Percentiles rank a stretch among this genome's conserved stretches.
Evolutionary conservation across 495 filamentous ascomycete species (phyloP).

Genomic region (Trichoderma reesei): DNA sequence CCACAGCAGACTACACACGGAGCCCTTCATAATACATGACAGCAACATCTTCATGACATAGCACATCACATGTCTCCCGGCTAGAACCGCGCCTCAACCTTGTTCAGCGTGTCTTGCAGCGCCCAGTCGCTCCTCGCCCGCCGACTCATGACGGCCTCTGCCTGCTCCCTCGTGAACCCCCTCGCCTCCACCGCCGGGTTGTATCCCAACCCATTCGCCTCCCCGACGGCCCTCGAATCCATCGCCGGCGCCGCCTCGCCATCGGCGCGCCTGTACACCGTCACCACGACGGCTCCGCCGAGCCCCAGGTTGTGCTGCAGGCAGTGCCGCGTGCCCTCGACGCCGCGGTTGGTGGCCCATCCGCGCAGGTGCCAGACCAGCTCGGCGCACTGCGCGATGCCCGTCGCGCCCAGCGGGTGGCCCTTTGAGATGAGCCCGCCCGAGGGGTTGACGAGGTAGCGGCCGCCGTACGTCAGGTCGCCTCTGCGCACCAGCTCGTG

Average conservation of each 20-base stretch:
- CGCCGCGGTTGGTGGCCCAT: conserved; percentile 85
- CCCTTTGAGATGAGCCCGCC: conserved; percentile 94
- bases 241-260: conserved; percentile 51
- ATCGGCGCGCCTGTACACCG: conserved; percentile 84
- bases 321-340: conserved; percentile 56
- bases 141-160: conserved; percentile 59
- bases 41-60: not conserved
- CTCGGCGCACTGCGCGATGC: conserved; percentile 91
- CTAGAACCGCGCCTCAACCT: conserved; percentile 47
- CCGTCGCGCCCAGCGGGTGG: conserved; percentile 87
- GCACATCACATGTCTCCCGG: not conserved
- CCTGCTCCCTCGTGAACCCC: conserved; percentile 72
- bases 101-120: conserved; percentile 59
- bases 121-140: conserved; percentile 61
- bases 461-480: conserved; percentile 87
- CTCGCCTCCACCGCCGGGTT: conserved; percentile 88
- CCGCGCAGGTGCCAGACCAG: conserved; percentile 92
- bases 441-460: conserved; percentile 82
- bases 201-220: conserved; percentile 64
- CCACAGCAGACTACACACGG: too few species aligned
- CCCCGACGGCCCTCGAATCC: conserved; percentile 47
- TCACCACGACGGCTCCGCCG: conserved; percentile 84
- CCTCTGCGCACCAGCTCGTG: conserved; percentile 84
- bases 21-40: too few species aligned
- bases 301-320: conserved; percentile 93